A percentile compares a stretch with the other conserved stretches of the same genome.
Evolutionary conservation across 2,329 filamentous ascomycete species (phyloP).

Genomic region (Fusarium duplospermum): DNA sequence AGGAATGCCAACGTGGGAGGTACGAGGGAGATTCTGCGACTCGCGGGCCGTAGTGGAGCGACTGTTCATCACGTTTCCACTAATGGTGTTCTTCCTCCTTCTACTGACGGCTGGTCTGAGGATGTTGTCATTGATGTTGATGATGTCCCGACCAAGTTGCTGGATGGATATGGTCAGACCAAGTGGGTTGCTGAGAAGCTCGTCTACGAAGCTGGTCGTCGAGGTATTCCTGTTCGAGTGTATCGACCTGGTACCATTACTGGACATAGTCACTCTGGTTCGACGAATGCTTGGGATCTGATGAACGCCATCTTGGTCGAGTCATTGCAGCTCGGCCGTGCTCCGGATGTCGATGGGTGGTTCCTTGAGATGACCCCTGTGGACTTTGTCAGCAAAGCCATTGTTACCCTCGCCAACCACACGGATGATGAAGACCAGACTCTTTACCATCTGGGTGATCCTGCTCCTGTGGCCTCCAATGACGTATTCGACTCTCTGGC

Average conservation of each 20-base stretch:
- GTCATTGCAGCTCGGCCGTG: conserved; percentile 77
- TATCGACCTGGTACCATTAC: conserved; percentile 82
- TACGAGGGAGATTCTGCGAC: conserved; percentile 78
- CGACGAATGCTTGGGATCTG: conserved; percentile 83
- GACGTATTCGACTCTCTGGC: conserved; percentile 73
- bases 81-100: conserved; percentile 81
- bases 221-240: conserved; percentile 77
- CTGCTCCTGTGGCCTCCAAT: conserved; percentile 74
- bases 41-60: conserved; percentile 74
- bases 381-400: conserved; percentile 81
- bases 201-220: conserved; percentile 74
- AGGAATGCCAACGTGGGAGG: conserved; percentile 81
- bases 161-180: conserved; percentile 81
- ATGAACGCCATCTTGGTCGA: conserved; percentile 82
- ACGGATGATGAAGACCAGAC: conserved; percentile 69
- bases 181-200: conserved; percentile 86
- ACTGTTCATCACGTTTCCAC: conserved; percentile 85
- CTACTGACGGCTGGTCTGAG: conserved; percentile 77
- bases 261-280: conserved; percentile 79
- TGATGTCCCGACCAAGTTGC: conserved; percentile 74
- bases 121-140: conserved; percentile 74
- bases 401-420: conserved; percentile 76
- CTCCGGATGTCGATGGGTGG: conserved; percentile 79
- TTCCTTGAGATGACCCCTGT: conserved; percentile 86
- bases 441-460: conserved; percentile 80